Evolutionary conservation across 2,329 filamentous ascomycete species (phyloP).

Genomic region (Fusarium sp.): DNA sequence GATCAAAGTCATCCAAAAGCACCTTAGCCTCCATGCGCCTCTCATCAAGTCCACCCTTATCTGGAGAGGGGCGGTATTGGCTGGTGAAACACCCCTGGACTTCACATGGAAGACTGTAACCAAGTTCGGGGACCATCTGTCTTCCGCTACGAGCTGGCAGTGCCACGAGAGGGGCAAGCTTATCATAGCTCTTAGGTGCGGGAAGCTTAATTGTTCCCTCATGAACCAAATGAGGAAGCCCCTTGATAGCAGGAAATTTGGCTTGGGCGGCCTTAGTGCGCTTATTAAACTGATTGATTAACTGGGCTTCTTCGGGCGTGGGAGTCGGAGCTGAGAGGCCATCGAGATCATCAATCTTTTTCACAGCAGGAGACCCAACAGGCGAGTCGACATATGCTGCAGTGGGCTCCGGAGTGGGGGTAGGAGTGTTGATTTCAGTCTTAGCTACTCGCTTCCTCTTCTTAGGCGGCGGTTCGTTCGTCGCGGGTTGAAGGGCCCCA

Average conservation of each 20-base stretch:
- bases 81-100: conserved; percentile 55
- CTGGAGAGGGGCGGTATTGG: conserved; percentile 52
- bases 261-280: conserved; percentile 50
- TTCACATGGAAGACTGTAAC: conserved; percentile 54
- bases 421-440: conserved; percentile 39
- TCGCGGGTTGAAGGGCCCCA: conserved; percentile 28
- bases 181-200: conserved; percentile 57
- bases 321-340: conserved; percentile 45
- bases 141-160: conserved; percentile 52
- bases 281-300: conserved; percentile 52
- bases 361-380: conserved; percentile 40
- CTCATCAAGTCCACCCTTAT: conserved; percentile 54
- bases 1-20: conserved; percentile 54
- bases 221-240: conserved; percentile 51
- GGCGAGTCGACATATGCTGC: conserved; percentile 42
- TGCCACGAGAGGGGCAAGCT: conserved; percentile 55
- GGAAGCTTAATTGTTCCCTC: conserved; percentile 54
- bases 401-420: conserved; percentile 42
- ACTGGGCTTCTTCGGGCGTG: conserved; percentile 47
- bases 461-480: conserved; percentile 47
- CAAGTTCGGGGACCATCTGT: conserved; percentile 52
- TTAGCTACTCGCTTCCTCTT: conserved; percentile 52
- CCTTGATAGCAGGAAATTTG: conserved; percentile 52
- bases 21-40: conserved; percentile 52
- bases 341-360: conserved; percentile 50